Conservation (phyloP, 139 green algal species). For the Volvox africanus region DNA sequence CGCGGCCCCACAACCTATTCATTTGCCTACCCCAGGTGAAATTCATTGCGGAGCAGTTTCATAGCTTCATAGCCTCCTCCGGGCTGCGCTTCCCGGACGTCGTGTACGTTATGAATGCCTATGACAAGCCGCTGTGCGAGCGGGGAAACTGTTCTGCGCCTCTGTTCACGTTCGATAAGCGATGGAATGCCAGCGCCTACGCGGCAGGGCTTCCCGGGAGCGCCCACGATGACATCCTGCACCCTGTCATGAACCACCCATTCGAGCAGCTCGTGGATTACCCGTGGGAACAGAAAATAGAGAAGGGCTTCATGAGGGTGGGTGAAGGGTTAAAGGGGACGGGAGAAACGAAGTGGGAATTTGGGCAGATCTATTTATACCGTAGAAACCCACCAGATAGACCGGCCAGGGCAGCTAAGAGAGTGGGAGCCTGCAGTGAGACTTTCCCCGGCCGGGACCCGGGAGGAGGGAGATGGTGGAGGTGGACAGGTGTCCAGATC, state of each 20-base stretch:
- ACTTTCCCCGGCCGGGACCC: too few species aligned
- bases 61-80: slow-evolving; percentile 1
- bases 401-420: too few species aligned
- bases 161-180: slow-evolving; percentile 63
- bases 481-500: too few species aligned
- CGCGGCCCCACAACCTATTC: background rate
- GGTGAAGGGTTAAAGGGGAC: background rate
- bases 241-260: slow-evolving; percentile 65
- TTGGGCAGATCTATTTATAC: too few species aligned
- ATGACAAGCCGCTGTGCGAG: slow-evolving; percentile 66
- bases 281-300: slow-evolving; percentile 53
- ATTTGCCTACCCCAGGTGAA: slow-evolving; percentile 17
- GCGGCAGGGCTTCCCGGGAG: slow-evolving; percentile 1
- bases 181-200: slow-evolving; percentile 40
- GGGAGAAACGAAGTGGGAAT: background rate
- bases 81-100: slow-evolving; percentile 49
- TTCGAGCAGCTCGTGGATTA: slow-evolving; percentile 59
- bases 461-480: too few species aligned
- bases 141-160: slow-evolving; percentile 50
- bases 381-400: too few species aligned
- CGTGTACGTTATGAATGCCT: slow-evolving; percentile 66
- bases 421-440: too few species aligned
- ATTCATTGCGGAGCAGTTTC: slow-evolving; percentile 41
- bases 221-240: slow-evolving; percentile 56
- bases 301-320: slow-evolving; percentile 44